Percentiles rank a stretch among this genome's conserved stretches.
Evolutionary conservation across 805 yeast species (phyloP).

Genomic region (Kodamaea sagamina): DNA sequence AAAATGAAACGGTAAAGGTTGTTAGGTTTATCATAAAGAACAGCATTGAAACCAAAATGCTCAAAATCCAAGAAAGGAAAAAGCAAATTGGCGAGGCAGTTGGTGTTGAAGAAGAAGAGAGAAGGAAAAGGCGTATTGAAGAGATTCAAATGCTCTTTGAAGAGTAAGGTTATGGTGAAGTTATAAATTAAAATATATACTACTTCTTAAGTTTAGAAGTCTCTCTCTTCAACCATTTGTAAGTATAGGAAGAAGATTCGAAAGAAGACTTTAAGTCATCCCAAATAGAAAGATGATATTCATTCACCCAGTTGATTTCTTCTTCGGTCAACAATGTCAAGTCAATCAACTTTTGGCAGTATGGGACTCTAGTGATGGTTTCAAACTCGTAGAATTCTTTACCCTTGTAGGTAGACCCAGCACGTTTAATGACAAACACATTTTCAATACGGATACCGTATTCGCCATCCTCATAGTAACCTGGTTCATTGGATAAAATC

Average conservation of each 20-base stretch:
- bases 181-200: constrained; percentile 2
- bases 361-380: constrained; percentile 83
- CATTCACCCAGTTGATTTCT: constrained; percentile 70
- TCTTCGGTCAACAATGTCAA: constrained; percentile 51
- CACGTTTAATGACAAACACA: constrained; percentile 49
- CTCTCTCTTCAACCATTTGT: constrained; percentile 54
- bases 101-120: constrained; percentile 73
- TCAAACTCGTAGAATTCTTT: constrained; percentile 68
- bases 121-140: constrained; percentile 66
- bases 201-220: constrained; percentile 30
- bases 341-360: constrained; percentile 76
- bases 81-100: constrained; percentile 78
- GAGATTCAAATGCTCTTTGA: constrained; percentile 71
- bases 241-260: constrained; percentile 38
- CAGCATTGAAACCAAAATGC: constrained; percentile 86
- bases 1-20: constrained; percentile 67
- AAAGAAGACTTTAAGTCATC: constrained; percentile 45
- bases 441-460: constrained; percentile 60
- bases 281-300: constrained; percentile 63
- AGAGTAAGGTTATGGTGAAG: constrained; percentile 22
- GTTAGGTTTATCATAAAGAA: constrained; percentile 78
- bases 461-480: constrained; percentile 58
- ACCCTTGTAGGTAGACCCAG: constrained; percentile 50
- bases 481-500: constrained; percentile 62
- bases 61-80: constrained; percentile 83